These are phyloP conservation scores for Yarrowia sp. DNA, from an alignment of 805 yeast species.

Conservation along the genomic window DNA sequence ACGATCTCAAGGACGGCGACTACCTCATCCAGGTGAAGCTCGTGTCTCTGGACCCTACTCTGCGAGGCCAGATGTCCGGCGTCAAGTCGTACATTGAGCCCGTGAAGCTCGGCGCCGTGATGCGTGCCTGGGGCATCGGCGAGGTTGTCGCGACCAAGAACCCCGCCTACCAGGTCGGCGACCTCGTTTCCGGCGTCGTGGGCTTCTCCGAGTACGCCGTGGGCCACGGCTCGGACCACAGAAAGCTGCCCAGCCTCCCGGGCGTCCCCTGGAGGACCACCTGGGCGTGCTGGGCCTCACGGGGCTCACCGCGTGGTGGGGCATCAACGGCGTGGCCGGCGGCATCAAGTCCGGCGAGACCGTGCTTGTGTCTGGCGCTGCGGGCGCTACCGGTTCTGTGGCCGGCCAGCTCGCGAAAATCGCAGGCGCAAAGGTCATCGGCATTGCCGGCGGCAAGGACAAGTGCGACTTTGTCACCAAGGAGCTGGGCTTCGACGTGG, in stretches of 20 bases:
- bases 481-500: conserved; percentile 70
- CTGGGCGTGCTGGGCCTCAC: conserved; percentile 27
- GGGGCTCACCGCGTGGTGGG: conserved; percentile 76
- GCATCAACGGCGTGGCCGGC: conserved; percentile 60
- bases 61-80: conserved; percentile 28
- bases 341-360: conserved; percentile 65
- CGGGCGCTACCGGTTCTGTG: conserved; percentile 87
- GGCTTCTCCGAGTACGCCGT: conserved; percentile 24
- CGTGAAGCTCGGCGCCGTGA: conserved; percentile 18
- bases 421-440: conserved; percentile 79
- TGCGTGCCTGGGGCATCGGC: conserved; percentile 27
- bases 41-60: conserved; percentile 28
- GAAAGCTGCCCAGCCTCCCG: conserved; percentile 24
- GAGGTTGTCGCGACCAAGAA: conserved; percentile 27
- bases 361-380: conserved; percentile 85
- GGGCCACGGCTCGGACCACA: neutral
- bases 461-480: conserved; percentile 62
- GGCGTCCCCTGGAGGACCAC: conserved; percentile 25
- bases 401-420: conserved; percentile 60
- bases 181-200: conserved; percentile 1
- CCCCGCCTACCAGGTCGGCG: conserved; percentile 9
- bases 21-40: conserved; percentile 21
- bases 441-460: conserved; percentile 74
- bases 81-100: conserved; percentile 22
- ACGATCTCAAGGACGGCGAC: conserved; percentile 16